Conservation (phyloP, 768 basidiomycete genomes). For the Pulveroboletus sp. region DNA sequence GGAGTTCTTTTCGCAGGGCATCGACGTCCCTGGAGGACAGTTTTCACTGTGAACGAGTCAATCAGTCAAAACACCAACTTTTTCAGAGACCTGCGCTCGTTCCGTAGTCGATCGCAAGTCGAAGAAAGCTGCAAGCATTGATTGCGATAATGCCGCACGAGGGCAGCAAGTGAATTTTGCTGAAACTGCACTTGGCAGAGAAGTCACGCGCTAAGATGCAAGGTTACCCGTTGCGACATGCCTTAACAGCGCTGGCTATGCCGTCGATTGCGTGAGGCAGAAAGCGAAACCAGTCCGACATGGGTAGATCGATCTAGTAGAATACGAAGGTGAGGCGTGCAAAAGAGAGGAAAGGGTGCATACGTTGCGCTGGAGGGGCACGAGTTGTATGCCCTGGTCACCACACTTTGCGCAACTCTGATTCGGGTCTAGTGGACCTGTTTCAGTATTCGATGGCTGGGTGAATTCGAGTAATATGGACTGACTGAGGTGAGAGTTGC, state of each 20-base stretch:
- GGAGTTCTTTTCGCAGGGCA: conserved; percentile 44
- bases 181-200: conserved; percentile 53
- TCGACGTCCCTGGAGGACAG: conserved; percentile 42
- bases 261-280: conserved; percentile 58
- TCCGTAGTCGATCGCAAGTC: conserved; percentile 30
- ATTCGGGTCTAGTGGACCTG: conserved; percentile 49
- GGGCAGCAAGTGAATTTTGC: conserved; percentile 65
- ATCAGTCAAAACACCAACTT: conserved; percentile 37
- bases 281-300: conserved; percentile 77
- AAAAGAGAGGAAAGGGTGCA: conserved; percentile 12
- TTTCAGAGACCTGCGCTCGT: conserved; percentile 45
- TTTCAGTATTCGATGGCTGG: not conserved
- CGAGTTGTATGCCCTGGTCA: conserved; percentile 55
- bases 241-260: conserved; percentile 65
- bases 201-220: not conserved
- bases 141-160: conserved; percentile 59
- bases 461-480: not conserved
- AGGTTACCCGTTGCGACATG: conserved; percentile 19
- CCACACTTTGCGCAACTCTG: conserved; percentile 75
- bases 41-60: conserved; percentile 5
- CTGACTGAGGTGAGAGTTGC: conserved; percentile 81
- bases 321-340: not conserved
- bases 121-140: conserved; percentile 45
- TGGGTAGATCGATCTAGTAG: conserved; percentile 70
- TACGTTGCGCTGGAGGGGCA: conserved; percentile 73